Conservation (phyloP, 2,329 filamentous ascomycete genomes). For the Blastomyces parvus region DNA sequence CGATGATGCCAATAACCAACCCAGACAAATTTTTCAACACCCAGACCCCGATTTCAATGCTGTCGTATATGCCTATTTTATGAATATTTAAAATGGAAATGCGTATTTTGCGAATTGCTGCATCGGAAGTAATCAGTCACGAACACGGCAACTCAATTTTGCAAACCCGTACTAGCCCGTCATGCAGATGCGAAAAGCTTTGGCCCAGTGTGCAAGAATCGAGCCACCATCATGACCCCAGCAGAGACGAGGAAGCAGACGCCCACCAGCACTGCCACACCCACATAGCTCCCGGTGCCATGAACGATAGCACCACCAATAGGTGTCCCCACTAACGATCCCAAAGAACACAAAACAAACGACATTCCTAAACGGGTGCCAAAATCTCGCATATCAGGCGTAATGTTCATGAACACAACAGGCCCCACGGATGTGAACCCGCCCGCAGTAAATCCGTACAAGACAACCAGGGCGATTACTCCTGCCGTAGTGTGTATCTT, state of each 20-base stretch:
- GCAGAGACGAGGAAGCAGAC: slow-evolving; percentile 12
- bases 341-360: slow-evolving; percentile 48
- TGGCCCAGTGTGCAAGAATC: slow-evolving; percentile 28
- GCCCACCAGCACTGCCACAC: slow-evolving; percentile 18
- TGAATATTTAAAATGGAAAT: not conserved
- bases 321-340: slow-evolving; percentile 47
- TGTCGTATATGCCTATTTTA: not conserved
- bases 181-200: slow-evolving; percentile 23
- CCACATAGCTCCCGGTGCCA: slow-evolving; percentile 33
- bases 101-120: not conserved
- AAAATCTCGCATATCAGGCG: slow-evolving; percentile 43
- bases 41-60: not conserved
- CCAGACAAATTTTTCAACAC: not conserved
- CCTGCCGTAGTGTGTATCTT: slow-evolving; percentile 31
- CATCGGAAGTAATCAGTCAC: not conserved
- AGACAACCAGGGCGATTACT: slow-evolving; percentile 32
- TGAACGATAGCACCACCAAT: slow-evolving; percentile 48
- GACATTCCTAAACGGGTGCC: slow-evolving; percentile 50
- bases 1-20: not conserved
- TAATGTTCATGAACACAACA: slow-evolving; percentile 17
- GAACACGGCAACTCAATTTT: not conserved
- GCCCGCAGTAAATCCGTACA: slow-evolving; percentile 47
- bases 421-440: slow-evolving; percentile 40
- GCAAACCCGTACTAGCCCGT: slow-evolving; percentile 10
- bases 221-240: slow-evolving; percentile 15